These are phyloP conservation scores for Jamesozyma spencerorum DNA, from an alignment of 805 yeast genomes.

Conservation along the genomic window DNA sequence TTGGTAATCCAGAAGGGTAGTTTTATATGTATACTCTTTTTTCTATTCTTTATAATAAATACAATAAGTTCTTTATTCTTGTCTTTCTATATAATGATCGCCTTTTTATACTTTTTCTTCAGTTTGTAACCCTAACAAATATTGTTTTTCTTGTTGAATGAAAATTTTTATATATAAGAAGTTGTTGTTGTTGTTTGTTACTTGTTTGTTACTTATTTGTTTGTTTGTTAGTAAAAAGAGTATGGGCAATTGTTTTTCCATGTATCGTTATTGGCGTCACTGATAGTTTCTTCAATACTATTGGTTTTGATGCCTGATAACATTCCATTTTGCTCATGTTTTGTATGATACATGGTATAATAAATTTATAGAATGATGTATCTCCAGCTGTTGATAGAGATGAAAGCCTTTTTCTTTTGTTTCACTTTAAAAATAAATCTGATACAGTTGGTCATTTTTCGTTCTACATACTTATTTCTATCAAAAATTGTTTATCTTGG, in stretches of 20 bases:
- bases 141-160: not conserved
- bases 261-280: constrained; percentile 29
- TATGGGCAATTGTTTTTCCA: constrained; percentile 8
- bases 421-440: constrained; percentile 21
- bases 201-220: not conserved
- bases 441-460: constrained; percentile 33
- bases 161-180: too few relatives aligned
- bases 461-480: constrained; percentile 15
- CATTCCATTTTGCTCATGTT: not conserved
- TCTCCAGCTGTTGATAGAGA: constrained; percentile 32
- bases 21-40: constrained; percentile 3
- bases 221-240: not conserved
- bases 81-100: not conserved
- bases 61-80: too few relatives aligned
- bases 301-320: constrained; percentile 23
- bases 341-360: constrained; percentile 20
- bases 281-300: constrained; percentile 6
- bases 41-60: not conserved
- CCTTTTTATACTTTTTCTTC: not conserved
- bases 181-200: too few relatives aligned
- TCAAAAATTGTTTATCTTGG: not conserved
- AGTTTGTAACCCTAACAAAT: not conserved
- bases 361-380: constrained; percentile 26
- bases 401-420: constrained; percentile 27
- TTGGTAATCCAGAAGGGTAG: constrained; percentile 28